Percentiles rank a stretch among this genome's conserved stretches.
These are phyloP conservation scores for Aspergillus chevalieri DNA, from an alignment of 2,329 filamentous ascomycete genomes.

Conservation along the genomic window DNA sequence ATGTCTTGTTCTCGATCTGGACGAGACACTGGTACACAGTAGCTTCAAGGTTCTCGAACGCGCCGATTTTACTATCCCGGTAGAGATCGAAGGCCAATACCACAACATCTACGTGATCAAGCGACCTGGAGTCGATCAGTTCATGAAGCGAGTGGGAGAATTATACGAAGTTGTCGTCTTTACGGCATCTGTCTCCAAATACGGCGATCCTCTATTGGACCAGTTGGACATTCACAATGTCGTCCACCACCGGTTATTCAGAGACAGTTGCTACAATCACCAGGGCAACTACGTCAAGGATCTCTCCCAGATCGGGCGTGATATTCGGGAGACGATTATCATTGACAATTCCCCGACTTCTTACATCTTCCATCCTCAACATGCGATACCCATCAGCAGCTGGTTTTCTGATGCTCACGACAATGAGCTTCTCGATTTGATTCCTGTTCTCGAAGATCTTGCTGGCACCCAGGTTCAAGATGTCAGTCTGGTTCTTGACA, in stretches of 20 bases:
- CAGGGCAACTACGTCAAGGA: conserved; percentile 99
- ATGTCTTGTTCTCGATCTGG: conserved; percentile 88
- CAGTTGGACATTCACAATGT: conserved; percentile 97
- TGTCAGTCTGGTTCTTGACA: conserved; percentile 95
- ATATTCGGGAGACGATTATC: conserved; percentile 96
- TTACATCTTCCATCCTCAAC: conserved; percentile 98
- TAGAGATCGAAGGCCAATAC: conserved; percentile 97
- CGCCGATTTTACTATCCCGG: conserved; percentile 97
- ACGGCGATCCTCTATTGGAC: conserved; percentile 91
- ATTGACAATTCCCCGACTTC: conserved; percentile 99
- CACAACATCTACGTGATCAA: conserved; percentile 99
- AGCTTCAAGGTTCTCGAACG: conserved; percentile 99
- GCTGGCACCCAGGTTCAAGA: conserved; percentile 83
- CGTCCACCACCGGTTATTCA: conserved; percentile 90
- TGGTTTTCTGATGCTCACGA: conserved; percentile 99
- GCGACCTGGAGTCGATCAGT: conserved; percentile 93
- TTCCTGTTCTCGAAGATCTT: conserved; percentile 95
- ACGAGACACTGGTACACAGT: conserved; percentile 95
- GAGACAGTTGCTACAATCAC: conserved; percentile 98
- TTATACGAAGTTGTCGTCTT: conserved; percentile 98
- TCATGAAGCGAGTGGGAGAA: conserved; percentile 97
- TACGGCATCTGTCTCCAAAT: conserved; percentile 97
- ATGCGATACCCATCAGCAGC: conserved; percentile 97
- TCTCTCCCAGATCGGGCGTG: conserved; percentile 89
- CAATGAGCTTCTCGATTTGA: conserved; percentile 94